phyloP scores from a whole-genome alignment of 768 basidiomycete species.

The Peribolospora kevripleyi region DNA sequence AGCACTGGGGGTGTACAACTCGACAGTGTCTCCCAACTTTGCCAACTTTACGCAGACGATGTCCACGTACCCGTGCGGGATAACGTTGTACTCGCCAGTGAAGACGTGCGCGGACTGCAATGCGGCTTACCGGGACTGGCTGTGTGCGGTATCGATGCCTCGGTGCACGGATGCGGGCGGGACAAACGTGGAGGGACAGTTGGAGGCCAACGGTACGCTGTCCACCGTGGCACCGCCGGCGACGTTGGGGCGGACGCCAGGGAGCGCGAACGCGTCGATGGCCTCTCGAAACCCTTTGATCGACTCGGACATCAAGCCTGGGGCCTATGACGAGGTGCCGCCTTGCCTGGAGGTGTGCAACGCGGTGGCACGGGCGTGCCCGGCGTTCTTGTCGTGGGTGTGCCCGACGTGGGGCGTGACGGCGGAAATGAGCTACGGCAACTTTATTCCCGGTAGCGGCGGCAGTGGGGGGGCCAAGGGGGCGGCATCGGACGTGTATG shows the following conservation, averaged over 20 bases:
- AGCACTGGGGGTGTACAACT: background rate
- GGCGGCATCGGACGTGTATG: constrained; percentile 21
- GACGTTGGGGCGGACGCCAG: too few species aligned
- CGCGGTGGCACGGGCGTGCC: constrained; percentile 49
- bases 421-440: constrained; percentile 34
- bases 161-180: constrained; percentile 34
- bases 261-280: too few species aligned
- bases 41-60: constrained; percentile 50
- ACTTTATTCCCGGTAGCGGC: too few species aligned
- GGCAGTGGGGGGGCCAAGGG: too few species aligned
- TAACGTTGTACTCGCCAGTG: constrained; percentile 50
- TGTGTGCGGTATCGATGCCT: constrained; percentile 43
- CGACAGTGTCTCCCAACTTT: constrained; percentile 20
- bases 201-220: background rate
- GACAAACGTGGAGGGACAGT: too few species aligned
- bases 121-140: constrained; percentile 44
- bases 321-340: constrained; percentile 32
- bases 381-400: constrained; percentile 38
- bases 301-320: constrained; percentile 13
- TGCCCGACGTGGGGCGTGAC: constrained; percentile 41
- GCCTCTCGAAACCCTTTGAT: too few species aligned
- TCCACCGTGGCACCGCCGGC: background rate
- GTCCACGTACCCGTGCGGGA: constrained; percentile 45
- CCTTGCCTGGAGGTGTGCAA: constrained; percentile 58
- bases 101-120: constrained; percentile 52